phyloP scores from a whole-genome alignment of 352 stramenopile species.

The Phytopythium boreale region DNA sequence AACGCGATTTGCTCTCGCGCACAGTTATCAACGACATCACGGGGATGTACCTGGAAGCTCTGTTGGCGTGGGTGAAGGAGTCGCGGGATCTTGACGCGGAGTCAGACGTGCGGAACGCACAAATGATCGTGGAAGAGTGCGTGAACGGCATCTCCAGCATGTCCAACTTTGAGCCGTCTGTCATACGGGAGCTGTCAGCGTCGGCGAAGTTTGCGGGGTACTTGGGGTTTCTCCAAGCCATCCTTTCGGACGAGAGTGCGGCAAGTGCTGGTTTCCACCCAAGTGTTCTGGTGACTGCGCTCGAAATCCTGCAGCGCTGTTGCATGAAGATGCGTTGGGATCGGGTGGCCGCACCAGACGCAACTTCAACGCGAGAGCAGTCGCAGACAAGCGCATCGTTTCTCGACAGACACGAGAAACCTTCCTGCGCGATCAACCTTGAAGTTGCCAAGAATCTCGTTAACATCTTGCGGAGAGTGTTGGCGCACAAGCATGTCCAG shows the following conservation, averaged over 20 bases:
- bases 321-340: conserved; percentile 69
- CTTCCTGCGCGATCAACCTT: conserved; percentile 11
- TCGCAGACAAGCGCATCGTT: conserved; percentile 3
- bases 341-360: conserved; percentile 1
- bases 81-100: conserved; percentile 1
- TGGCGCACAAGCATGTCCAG: conserved; percentile 54
- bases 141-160: conserved; percentile 68
- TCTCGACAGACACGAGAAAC: neutral
- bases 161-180: conserved; percentile 50
- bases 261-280: conserved; percentile 42
- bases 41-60: conserved; percentile 44
- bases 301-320: conserved; percentile 73
- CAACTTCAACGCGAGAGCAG: conserved; percentile 8
- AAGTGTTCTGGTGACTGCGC: conserved; percentile 56
- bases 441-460: conserved; percentile 43
- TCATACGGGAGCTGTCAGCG: conserved; percentile 50
- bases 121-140: conserved; percentile 82
- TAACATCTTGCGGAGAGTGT: conserved; percentile 33
- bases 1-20: conserved; percentile 54
- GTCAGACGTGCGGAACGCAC: conserved; percentile 23
- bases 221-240: conserved; percentile 45
- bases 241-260: conserved; percentile 31
- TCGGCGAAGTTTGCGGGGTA: conserved; percentile 38
- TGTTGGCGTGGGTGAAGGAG: conserved; percentile 36
- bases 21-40: conserved; percentile 45